Percentiles rank a stretch among this genome's conserved stretches.
These are phyloP conservation scores for Syzygium oleosum DNA, from an alignment of 345 rosid species.

Conservation along the genomic window DNA sequence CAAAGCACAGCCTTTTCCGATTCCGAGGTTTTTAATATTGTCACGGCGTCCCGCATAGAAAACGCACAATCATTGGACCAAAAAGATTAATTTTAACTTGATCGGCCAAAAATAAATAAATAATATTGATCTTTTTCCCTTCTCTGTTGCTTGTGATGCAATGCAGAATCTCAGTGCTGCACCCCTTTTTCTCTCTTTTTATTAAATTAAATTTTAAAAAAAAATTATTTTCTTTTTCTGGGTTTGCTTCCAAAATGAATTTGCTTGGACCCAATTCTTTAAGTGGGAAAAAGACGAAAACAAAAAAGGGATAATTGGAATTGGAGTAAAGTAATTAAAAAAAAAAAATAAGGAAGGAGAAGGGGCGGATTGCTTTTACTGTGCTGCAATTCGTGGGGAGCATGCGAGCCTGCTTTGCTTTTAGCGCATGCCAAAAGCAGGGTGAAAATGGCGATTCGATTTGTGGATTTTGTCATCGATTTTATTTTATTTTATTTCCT, in stretches of 20 bases:
- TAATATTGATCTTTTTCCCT: slow-evolving; percentile 3
- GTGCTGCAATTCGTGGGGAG: slow-evolving; percentile 13
- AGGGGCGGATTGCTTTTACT: neutral
- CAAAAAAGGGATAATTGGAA: neutral
- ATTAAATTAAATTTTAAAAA: no score
- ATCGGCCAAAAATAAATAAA: slow-evolving; percentile 4
- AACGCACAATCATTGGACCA: slow-evolving; percentile 40
- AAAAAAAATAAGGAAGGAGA: neutral
- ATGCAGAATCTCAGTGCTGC: neutral
- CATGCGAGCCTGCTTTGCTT: slow-evolving; percentile 44
- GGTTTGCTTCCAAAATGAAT: neutral
- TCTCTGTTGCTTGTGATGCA: slow-evolving; percentile 18
- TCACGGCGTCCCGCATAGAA: neutral
- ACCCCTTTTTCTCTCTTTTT: neutral
- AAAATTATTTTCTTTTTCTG: neutral
- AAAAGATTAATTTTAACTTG: slow-evolving; percentile 57
- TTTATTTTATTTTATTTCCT: neutral
- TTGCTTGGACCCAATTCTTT: neutral
- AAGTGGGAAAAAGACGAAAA: neutral
- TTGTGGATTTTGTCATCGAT: neutral
- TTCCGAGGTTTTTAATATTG: neutral
- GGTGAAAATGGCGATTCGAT: neutral
- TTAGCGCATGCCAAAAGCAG: slow-evolving; percentile 34
- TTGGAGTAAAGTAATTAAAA: neutral
- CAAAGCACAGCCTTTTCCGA: neutral